Base-by-base conservation (phyloP, 768 basidiomycete genomes). In the Russula foetens region DNA sequence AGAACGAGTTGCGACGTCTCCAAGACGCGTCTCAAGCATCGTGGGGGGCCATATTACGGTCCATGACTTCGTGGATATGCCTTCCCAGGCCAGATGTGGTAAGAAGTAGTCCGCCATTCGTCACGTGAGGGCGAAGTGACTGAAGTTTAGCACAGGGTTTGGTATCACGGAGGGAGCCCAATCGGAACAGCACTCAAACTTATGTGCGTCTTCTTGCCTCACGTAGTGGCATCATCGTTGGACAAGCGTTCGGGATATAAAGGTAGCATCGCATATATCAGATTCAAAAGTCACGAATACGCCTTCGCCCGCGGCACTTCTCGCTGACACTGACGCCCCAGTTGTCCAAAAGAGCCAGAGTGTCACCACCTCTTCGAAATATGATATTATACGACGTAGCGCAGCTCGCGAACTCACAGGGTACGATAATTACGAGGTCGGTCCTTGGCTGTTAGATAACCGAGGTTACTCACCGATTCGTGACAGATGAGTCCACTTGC, bases 181-280 rank as follows among this genome's bases (percentile, higher is more conserved):
- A 31, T 15, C 21, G 33, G 56, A n/a, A 48, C 31, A 54, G 59
- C 59, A 60, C 53, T 47, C 59, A 53, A 53, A 60, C 59, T 26
- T 54, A 60, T 47, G 59, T 60, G 59, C 46, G 59, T 60, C 52
- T 59, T 59, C 58, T 48, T 59, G 52, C 52, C 33, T 59, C 58
- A 48, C 44, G n/a, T 48, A 59, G 58, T 33, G 52, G 52, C 12
- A 38, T 59, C 29, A 53, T 59, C 7, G 58, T 48, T 53, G 58
- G 45, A 53, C 51, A 59, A 24, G 58, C 58, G 33, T 59, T 59
- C 41, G 52, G 58, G 21, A 48, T 59, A 48, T 53, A 59, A 56
- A 53, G 58, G 51, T 59, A 45, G 31, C 52, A 59, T 47, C 58
- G 45, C 52, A 23, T 21, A 46, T n/a, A 7, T 59, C 45, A n/a